Conservation (phyloP, 352 stramenopile genomes). For the Pilasporangium apinafurcum region DNA sequence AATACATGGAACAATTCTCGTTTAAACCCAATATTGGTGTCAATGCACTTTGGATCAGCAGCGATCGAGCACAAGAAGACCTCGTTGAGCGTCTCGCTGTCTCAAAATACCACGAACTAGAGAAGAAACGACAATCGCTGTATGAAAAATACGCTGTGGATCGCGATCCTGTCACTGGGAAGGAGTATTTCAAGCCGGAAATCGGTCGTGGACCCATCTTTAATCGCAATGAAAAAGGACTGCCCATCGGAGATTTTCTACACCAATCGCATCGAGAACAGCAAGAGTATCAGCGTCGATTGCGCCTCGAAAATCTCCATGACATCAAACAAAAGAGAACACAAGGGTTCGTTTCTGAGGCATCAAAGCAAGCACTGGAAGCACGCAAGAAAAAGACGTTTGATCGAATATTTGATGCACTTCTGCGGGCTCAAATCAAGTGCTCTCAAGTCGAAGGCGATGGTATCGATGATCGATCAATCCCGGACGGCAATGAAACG, state of each 20-base stretch:
- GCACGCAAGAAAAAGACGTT: conserved; percentile 55
- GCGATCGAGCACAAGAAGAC: conserved; percentile 27
- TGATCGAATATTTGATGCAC: conserved; percentile 37
- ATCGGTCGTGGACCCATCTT: conserved; percentile 57
- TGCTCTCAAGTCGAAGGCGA: too few relatives aligned
- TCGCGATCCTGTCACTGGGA: conserved; percentile 50
- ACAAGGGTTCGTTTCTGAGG: conserved; percentile 53
- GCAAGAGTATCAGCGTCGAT: conserved; percentile 41
- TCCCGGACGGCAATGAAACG: too few relatives aligned
- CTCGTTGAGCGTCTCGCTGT: conserved; percentile 70
- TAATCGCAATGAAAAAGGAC: conserved; percentile 54
- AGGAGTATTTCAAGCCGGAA: conserved; percentile 64
- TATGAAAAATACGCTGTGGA: conserved; percentile 59
- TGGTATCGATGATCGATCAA: too few relatives aligned
- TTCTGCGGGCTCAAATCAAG: conserved; percentile 13
- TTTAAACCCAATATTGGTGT: conserved; percentile 81
- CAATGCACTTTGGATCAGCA: conserved; percentile 50
- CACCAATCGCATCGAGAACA: conserved; percentile 59
- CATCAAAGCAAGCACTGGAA: conserved; percentile 47
- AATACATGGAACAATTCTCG: conserved; percentile 55
- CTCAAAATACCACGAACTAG: conserved; percentile 57
- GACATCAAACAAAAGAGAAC: conserved; percentile 35
- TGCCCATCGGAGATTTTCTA: conserved; percentile 76
- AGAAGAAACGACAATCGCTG: conserved; percentile 43
- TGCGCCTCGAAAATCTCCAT: conserved; percentile 33